Conservation (phyloP, 2,329 filamentous ascomycete genomes). For the Epichloe sibirici region DNA sequence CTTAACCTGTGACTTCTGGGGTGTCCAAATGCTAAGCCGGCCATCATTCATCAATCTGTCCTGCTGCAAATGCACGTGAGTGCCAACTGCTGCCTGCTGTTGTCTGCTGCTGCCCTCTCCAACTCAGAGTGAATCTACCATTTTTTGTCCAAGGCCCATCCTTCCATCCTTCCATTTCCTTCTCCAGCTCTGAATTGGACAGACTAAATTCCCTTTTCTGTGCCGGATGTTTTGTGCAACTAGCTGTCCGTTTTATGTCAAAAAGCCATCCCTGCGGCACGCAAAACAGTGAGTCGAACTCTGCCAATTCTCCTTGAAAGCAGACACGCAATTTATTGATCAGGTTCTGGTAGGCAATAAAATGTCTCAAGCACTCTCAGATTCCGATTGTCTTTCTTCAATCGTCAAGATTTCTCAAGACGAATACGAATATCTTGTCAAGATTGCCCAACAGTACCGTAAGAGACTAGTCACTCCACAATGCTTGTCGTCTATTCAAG, state of each 20-base stretch:
- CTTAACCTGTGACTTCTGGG: too few relatives aligned
- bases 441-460: slow-evolving; percentile 1
- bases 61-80: slow-evolving; percentile 3
- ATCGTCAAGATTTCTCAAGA: not conserved
- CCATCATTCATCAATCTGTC: not conserved
- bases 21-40: not conserved
- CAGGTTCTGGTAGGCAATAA: too few relatives aligned
- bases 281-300: not conserved
- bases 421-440: slow-evolving; percentile 1
- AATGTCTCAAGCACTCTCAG: not conserved
- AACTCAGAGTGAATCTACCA: not conserved
- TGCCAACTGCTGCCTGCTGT: not conserved
- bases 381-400: not conserved
- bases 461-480: not conserved
- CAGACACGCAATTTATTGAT: not conserved
- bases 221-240: not conserved
- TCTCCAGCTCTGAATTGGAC: not conserved
- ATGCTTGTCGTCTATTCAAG: not conserved
- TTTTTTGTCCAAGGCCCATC: not conserved
- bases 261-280: not conserved
- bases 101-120: not conserved
- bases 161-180: not conserved
- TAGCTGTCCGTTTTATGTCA: not conserved
- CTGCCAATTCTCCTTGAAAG: not conserved
- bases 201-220: not conserved